Conservation (phyloP, 768 basidiomycete genomes). For the Calocera cornea region DNA sequence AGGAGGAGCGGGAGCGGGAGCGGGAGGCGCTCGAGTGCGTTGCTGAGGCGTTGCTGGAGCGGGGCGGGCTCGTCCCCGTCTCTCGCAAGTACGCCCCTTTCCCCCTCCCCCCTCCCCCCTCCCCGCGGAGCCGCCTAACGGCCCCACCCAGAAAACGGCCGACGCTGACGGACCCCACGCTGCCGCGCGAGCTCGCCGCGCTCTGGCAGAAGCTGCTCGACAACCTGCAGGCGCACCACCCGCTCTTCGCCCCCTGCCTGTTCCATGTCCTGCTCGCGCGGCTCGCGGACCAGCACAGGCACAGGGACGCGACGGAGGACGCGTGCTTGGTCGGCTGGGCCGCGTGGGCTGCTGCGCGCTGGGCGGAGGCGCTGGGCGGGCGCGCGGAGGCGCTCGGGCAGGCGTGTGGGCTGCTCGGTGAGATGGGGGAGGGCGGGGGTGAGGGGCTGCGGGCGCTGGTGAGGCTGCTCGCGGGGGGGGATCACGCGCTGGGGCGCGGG, state of each 20-base stretch:
- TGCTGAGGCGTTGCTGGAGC: conserved; percentile 50
- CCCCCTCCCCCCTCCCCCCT: neutral
- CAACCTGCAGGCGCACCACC: conserved; percentile 10
- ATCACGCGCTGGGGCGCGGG: neutral
- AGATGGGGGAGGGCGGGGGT: neutral
- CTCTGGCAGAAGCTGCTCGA: conserved; percentile 21
- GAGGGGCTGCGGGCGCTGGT: neutral
- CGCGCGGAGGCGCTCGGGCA: neutral
- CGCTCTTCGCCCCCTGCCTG: conserved; percentile 4
- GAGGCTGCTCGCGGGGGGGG: neutral
- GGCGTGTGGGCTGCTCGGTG: neutral
- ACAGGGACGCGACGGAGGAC: neutral
- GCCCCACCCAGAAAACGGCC: conserved; percentile 18
- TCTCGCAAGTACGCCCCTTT: conserved; percentile 63
- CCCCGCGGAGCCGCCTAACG: neutral
- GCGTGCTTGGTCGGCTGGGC: conserved; percentile 8
- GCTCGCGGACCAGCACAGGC: neutral
- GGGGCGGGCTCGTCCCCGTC: conserved; percentile 65
- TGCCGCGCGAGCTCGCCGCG: conserved; percentile 14
- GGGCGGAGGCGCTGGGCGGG: neutral
- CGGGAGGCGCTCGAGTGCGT: conserved; percentile 55
- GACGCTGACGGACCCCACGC: conserved; percentile 3
- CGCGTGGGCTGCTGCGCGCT: neutral
- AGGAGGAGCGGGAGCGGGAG: conserved; percentile 33
- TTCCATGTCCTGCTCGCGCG: conserved; percentile 10